A percentile compares a stretch with the other conserved stretches of the same genome.
These are phyloP conservation scores for Rhodamnia argentea DNA, from an alignment of 345 rosid species.

Conservation along the genomic window DNA sequence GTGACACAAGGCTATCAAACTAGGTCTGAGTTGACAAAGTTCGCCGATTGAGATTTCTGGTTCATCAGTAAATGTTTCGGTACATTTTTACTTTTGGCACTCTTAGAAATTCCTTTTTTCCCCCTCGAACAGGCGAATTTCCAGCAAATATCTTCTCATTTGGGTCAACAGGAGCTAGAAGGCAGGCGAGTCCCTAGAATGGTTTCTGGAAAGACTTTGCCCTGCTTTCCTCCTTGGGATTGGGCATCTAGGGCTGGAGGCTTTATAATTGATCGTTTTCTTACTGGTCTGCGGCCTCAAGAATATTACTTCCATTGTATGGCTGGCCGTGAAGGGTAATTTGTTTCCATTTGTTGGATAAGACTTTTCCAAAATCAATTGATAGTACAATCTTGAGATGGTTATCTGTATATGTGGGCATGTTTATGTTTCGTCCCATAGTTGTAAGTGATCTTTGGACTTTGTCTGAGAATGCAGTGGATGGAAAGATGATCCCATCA, in stretches of 20 bases:
- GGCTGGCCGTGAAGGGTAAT: conserved; percentile 99
- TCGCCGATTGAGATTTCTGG: not conserved
- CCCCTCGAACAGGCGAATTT: conserved; percentile 65
- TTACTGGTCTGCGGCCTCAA: conserved; percentile 99
- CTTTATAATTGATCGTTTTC: conserved; percentile 88
- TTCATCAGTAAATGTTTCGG: not conserved
- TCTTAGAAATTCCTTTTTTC: not conserved
- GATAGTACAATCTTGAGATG: not conserved
- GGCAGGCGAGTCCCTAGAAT: conserved; percentile 97
- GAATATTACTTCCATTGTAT: conserved; percentile 99
- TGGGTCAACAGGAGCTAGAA: conserved; percentile 98
- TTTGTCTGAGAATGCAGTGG: not conserved
- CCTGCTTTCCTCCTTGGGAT: conserved; percentile 96
- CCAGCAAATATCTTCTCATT: conserved; percentile 92
- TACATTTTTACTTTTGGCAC: not conserved
- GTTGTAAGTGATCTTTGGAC: not conserved
- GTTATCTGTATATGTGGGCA: not conserved
- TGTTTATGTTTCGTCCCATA: not conserved
- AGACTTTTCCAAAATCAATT: not conserved
- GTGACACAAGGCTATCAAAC: not conserved
- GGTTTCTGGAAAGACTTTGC: conserved; percentile 98
- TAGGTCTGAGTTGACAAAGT: not conserved
- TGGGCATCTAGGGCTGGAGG: conserved; percentile 99
- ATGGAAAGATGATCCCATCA: not conserved
- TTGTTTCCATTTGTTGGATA: not conserved